phyloP scores from a whole-genome alignment of 768 basidiomycete species.

The Trametes elegans region DNA sequence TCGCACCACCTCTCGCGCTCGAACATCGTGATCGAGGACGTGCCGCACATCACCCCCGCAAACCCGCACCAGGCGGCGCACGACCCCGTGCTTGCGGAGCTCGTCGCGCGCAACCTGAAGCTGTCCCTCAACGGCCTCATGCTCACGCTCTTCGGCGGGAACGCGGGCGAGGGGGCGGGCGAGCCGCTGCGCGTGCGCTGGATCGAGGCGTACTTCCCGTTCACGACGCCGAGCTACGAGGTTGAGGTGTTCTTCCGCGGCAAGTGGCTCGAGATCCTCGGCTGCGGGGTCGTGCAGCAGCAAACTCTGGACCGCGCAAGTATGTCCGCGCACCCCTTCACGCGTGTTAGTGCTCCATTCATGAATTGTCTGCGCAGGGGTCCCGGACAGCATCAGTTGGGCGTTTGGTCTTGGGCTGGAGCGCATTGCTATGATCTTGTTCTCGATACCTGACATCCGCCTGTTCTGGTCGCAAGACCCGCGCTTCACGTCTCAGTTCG shows the following conservation, averaged over 20 bases:
- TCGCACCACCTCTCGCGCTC: slow-evolving; percentile 57
- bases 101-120: slow-evolving; percentile 85
- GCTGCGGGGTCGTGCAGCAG: slow-evolving; percentile 89
- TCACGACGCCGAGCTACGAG: slow-evolving; percentile 96
- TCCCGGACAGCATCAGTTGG: slow-evolving; percentile 89
- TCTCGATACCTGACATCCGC: slow-evolving; percentile 95
- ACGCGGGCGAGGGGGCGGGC: slow-evolving; percentile 44
- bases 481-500: slow-evolving; percentile 88
- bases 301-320: slow-evolving; percentile 85
- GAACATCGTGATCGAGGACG: slow-evolving; percentile 85
- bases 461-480: slow-evolving; percentile 93
- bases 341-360: background rate
- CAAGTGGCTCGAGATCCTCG: slow-evolving; percentile 96
- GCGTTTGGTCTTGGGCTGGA: slow-evolving; percentile 97
- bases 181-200: slow-evolving; percentile 88
- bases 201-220: slow-evolving; percentile 98
- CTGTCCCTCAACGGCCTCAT: slow-evolving; percentile 86
- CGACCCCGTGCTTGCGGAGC: slow-evolving; percentile 66
- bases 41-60: slow-evolving; percentile 63
- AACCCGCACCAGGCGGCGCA: slow-evolving; percentile 85
- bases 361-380: slow-evolving; percentile 44
- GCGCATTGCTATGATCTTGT: slow-evolving; percentile 96
- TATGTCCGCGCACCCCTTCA: slow-evolving; percentile 38
- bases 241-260: slow-evolving; percentile 96
- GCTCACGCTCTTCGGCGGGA: slow-evolving; percentile 73